Base-by-base conservation (phyloP, 108 stramenopile species). In the Asterionellopsis glacialis region DNA sequence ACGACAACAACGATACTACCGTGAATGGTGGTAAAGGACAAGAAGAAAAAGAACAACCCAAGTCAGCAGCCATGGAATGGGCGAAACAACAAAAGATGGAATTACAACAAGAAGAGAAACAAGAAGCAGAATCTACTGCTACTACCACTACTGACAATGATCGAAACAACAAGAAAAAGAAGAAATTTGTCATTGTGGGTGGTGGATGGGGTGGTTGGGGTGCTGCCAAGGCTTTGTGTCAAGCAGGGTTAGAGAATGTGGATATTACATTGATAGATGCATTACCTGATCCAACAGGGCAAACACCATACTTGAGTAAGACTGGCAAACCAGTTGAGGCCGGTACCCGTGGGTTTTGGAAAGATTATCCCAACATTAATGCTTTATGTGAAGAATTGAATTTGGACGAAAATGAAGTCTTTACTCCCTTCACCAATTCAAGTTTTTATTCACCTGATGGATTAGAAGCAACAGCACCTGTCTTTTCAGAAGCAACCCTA, bases 131-230 rank as follows among this genome's bases (percentile, higher is more conserved):
- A 26, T 19, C 26, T 49, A 66, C 7, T 33, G 33, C 33, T 7
- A 33, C 33, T 33, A 33, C 33, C 7, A 33, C 33, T 7, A 33
- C 33, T 33, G 47, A 48, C 21, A 48, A 16, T 4, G 47, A 48
- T 4, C 47, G 11, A 25, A 51, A 61, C 52, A 21, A 18, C 18
- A 23, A 40, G 61, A 63, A 41, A n/a, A 67, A 43, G 44, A 81
- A 77, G 61, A 75, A 79, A 38, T 83, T 83, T 54, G 90, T 88
- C 0, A 78, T 95, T 39, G 79, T 95, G 0, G 96, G 96, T 9
- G 96, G 87, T 11, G 96, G 94, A 41, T 96, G 96, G 96, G 96
- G 77, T 13, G 96, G 96, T 11, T 93, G 93, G 91, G 96, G 96
- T 19, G 96, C 94, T 12, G 93, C 93, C 24, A 90, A 95, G 65